Base-by-base conservation (phyloP, 345 rosid genomes). In the Eucalyptus dawsonii region DNA sequence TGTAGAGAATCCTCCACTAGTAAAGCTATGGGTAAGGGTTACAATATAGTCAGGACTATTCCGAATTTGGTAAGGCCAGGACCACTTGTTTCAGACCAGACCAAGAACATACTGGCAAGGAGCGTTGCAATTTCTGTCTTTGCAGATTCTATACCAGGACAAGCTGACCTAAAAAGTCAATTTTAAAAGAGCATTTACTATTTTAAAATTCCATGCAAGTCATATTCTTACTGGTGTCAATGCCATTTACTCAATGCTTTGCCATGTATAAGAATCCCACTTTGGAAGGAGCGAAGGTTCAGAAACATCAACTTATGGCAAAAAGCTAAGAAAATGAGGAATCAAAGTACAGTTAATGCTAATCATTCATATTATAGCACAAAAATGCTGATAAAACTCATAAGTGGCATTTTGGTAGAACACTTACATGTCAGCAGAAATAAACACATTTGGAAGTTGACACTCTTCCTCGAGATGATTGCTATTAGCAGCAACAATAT, bases 361-460 rank as follows among this genome's bases (percentile, higher is more conserved):
- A 7, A 51, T 44, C 24, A 88, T 19, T 8, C 45, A 76, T 37
- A 37, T 76, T 40, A 40, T 21, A 76, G 47, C 47, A 40, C 47
- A 22, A 76, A 76, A 76, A 44, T 76, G 47, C 83, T 37, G 83
- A 37, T 37, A 76, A 76, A 76, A 76, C 47, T 76, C 83, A 76
- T 37, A 40, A 25, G 83, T 19, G 47, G 81, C 81, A 9, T 72
- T 37, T 37, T 72, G 47, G 8, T 21, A 76, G 45, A 76, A 50
- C 88, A 91, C 98, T 95, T 93, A 97, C 99, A 94, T 42, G 98
- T 92, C 27, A 96, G 89, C 80, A 97, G 95, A 93, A 97, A 97
- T 80, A 97, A 90, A 87, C 92, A 94, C 97, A 96, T 95, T 91
- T 97, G 99, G 90, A 97, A 97, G 89, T 97, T 97, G 90, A 92